These are phyloP conservation scores for Candida qinlingensis DNA, from an alignment of 805 yeast genomes.

Conservation along the genomic window DNA sequence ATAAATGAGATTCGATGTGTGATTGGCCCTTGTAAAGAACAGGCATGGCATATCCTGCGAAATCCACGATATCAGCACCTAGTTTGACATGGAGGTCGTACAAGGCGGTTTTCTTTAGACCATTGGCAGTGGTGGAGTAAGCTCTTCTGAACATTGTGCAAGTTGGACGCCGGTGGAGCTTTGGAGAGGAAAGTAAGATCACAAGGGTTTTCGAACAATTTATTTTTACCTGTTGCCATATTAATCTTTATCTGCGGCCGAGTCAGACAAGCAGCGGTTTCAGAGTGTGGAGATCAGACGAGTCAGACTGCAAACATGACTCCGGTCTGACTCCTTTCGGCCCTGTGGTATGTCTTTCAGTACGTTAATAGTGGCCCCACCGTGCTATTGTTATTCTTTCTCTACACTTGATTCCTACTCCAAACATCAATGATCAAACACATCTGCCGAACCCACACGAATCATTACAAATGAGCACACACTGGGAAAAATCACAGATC, in stretches of 20 bases:
- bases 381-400: too few species aligned
- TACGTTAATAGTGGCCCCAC: too few species aligned
- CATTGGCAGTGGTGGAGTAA: constrained; percentile 21
- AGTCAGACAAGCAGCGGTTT: too few species aligned
- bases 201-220: neutral
- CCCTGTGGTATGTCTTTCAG: too few species aligned
- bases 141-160: constrained; percentile 18
- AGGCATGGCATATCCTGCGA: constrained; percentile 97
- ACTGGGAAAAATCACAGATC: constrained; percentile 19
- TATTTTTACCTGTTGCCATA: too few species aligned
- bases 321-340: too few species aligned
- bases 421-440: neutral
- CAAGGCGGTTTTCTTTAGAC: constrained; percentile 58
- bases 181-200: neutral
- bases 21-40: constrained; percentile 78
- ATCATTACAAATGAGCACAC: neutral
- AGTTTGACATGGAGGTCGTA: constrained; percentile 70
- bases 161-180: neutral
- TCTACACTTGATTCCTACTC: neutral
- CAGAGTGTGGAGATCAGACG: neutral
- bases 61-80: constrained; percentile 91
- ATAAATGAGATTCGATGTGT: constrained; percentile 88
- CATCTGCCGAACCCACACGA: neutral
- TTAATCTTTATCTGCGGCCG: too few species aligned
- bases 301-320: too few species aligned